Evolutionary conservation across 805 yeast species (phyloP).

Genomic region (Suhomyces emberorum): DNA sequence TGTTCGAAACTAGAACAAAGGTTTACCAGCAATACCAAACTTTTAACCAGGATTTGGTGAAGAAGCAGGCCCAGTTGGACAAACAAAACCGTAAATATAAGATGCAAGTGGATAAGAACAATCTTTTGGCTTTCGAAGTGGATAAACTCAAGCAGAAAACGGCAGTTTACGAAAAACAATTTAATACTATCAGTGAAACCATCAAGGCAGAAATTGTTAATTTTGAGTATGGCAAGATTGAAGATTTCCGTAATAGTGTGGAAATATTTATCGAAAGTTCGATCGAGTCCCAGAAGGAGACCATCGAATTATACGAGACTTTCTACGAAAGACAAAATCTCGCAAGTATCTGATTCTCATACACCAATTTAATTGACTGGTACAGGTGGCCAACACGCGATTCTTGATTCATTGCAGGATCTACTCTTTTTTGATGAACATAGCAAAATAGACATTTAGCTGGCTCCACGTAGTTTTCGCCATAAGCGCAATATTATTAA

Average conservation of each 20-base stretch:
- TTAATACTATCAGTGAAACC: constrained; percentile 58
- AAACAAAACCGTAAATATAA: constrained; percentile 44
- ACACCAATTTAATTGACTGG: no score
- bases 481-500: no score
- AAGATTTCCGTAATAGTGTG: constrained; percentile 82
- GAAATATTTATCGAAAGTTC: constrained; percentile 89
- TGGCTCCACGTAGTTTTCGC: no score
- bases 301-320: constrained; percentile 83
- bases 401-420: no score
- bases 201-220: constrained; percentile 65
- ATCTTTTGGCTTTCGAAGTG: constrained; percentile 56
- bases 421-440: no score
- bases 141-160: constrained; percentile 52
- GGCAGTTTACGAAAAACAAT: constrained; percentile 51
- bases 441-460: no score
- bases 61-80: constrained; percentile 44
- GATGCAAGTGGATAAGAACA: constrained; percentile 61
- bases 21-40: constrained; percentile 41
- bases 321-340: constrained; percentile 59
- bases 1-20: constrained; percentile 72
- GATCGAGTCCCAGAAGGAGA: constrained; percentile 90
- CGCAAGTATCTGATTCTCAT: no score
- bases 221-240: constrained; percentile 73
- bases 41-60: constrained; percentile 41
- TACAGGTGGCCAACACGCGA: no score